Evolutionary conservation across 768 basidiomycete genomes (phyloP).

Genomic region (Pisolithus tinctorius): DNA sequence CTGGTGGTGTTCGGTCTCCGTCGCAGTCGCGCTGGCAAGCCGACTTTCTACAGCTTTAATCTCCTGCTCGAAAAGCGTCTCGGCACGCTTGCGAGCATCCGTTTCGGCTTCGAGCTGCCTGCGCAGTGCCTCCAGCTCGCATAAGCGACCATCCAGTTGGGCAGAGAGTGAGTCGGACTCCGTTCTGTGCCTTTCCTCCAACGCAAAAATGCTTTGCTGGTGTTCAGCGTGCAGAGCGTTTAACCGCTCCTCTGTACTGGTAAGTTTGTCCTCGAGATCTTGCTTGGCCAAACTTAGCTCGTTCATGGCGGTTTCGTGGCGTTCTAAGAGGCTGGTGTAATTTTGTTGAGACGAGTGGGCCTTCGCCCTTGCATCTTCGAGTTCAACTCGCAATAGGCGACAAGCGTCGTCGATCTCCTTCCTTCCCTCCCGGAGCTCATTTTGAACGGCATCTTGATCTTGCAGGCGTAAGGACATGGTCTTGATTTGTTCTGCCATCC

Average conservation of each 20-base stretch:
- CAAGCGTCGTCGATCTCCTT: slow-evolving; percentile 12
- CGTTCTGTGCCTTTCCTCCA: slow-evolving; percentile 29
- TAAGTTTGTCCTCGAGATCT: slow-evolving; percentile 27
- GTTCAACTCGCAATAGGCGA: slow-evolving; percentile 15
- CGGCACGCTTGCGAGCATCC: slow-evolving; percentile 27
- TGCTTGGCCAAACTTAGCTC: slow-evolving; percentile 20
- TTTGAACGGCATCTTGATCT: slow-evolving; percentile 8
- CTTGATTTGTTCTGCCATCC: slow-evolving; percentile 24
- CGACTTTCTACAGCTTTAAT: slow-evolving; percentile 20
- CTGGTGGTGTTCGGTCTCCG: slow-evolving; percentile 29
- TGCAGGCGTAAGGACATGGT: slow-evolving; percentile 15
- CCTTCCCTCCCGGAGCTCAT: slow-evolving; percentile 6
- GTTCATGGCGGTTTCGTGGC: slow-evolving; percentile 17
- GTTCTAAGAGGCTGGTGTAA: slow-evolving; percentile 19
- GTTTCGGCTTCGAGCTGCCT: slow-evolving; percentile 34
- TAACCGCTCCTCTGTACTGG: slow-evolving; percentile 16
- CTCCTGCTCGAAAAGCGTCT: slow-evolving; percentile 21
- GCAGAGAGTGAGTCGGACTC: slow-evolving; percentile 32
- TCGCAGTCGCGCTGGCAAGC: slow-evolving; percentile 26
- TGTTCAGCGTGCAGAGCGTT: slow-evolving; percentile 23
- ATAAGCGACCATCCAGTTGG: slow-evolving; percentile 32
- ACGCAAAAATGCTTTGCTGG: slow-evolving; percentile 11
- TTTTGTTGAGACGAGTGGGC: slow-evolving; percentile 16
- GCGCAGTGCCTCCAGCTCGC: slow-evolving; percentile 27
- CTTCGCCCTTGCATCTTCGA: slow-evolving; percentile 19